These are phyloP conservation scores for Fraxinus pennsylvanica DNA, from an alignment of 257 asterid genomes.

Conservation along the genomic window DNA sequence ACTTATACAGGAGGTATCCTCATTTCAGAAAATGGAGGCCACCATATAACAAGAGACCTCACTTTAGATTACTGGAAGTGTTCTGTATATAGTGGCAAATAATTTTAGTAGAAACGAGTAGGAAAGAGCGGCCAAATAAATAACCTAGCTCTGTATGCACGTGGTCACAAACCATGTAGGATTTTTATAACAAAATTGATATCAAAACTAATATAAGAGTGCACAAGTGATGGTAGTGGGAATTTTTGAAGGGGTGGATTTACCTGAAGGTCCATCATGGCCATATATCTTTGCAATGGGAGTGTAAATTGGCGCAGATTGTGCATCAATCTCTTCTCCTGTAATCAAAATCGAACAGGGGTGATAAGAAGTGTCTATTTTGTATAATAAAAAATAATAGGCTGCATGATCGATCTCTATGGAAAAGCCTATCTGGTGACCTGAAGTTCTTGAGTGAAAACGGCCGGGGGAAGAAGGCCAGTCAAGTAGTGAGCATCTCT, in stretches of 20 bases:
- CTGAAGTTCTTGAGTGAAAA: slow-evolving; percentile 82
- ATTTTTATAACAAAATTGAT: neutral
- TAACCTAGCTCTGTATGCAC: neutral
- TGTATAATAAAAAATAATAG: neutral
- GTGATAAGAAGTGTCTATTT: neutral
- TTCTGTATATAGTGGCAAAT: neutral
- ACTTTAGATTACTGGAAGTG: neutral
- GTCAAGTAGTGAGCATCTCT: slow-evolving; percentile 90
- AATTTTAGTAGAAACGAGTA: neutral
- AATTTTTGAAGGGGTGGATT: neutral
- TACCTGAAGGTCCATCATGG: slow-evolving; percentile 99
- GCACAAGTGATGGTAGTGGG: neutral
- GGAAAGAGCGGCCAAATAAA: neutral
- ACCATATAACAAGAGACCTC: neutral
- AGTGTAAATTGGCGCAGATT: slow-evolving; percentile 70
- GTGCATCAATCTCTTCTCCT: slow-evolving; percentile 77
- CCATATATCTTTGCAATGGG: slow-evolving; percentile 85
- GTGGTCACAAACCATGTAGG: neutral
- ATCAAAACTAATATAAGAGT: neutral
- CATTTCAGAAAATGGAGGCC: neutral
- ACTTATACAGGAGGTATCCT: too few species aligned
- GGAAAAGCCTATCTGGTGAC: slow-evolving; percentile 36
- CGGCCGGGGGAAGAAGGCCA: slow-evolving; percentile 82
- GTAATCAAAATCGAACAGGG: slow-evolving; percentile 16
- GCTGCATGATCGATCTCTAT: neutral